Evolutionary conservation across 805 yeast species (phyloP).

Genomic region (Candida odintsovae): DNA sequence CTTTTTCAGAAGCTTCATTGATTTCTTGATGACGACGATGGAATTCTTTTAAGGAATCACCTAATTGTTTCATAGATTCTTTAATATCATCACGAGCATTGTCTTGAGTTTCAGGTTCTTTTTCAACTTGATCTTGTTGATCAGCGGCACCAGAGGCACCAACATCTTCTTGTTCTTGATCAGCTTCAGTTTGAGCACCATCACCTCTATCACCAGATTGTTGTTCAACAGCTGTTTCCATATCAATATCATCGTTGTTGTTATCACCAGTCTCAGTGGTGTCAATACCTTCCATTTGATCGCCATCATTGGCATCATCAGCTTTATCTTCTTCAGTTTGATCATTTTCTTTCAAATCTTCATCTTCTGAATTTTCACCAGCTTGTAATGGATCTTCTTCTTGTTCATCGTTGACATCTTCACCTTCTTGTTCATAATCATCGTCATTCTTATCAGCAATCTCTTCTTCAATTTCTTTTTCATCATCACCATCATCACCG

Average conservation of each 20-base stretch:
- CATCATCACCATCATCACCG: slow-evolving; percentile 29
- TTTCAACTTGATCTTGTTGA: slow-evolving; percentile 36
- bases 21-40: slow-evolving; percentile 89
- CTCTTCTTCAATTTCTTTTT: slow-evolving; percentile 21
- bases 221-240: slow-evolving; percentile 55
- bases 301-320: slow-evolving; percentile 34
- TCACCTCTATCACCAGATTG: slow-evolving; percentile 55
- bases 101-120: slow-evolving; percentile 39
- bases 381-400: slow-evolving; percentile 29
- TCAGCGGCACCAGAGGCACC: slow-evolving; percentile 60
- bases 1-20: slow-evolving; percentile 51
- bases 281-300: slow-evolving; percentile 47
- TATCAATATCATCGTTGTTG: slow-evolving; percentile 41
- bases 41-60: slow-evolving; percentile 87
- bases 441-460: slow-evolving; percentile 28
- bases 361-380: slow-evolving; percentile 29
- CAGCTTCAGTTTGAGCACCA: slow-evolving; percentile 51
- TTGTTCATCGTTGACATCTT: slow-evolving; percentile 23
- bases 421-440: slow-evolving; percentile 26
- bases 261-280: slow-evolving; percentile 41
- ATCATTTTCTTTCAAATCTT: slow-evolving; percentile 23
- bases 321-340: slow-evolving; percentile 19
- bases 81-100: slow-evolving; percentile 60
- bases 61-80: slow-evolving; percentile 80
- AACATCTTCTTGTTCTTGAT: slow-evolving; percentile 57